A percentile compares a stretch with the other conserved stretches of the same genome.
Evolutionary conservation across 192 early-diverging fungal species (phyloP).

Genomic region (Coemansia sp.): DNA sequence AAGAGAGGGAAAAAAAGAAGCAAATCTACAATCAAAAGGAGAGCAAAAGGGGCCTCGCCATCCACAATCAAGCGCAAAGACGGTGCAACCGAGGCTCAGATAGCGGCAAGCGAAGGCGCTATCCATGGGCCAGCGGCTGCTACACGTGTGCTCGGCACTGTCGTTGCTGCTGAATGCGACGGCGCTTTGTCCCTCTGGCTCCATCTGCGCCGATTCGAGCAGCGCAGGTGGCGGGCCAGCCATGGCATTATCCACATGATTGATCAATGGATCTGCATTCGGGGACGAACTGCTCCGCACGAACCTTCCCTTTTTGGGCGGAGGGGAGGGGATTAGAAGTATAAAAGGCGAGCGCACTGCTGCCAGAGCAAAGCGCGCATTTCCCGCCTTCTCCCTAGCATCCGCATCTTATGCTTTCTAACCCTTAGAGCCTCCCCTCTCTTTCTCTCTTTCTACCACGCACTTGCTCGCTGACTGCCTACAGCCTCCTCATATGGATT

Average conservation of each 20-base stretch:
- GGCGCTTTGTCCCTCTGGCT: too few relatives aligned
- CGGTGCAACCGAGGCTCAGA: neutral
- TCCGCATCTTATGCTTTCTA: neutral
- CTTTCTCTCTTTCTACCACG: neutral
- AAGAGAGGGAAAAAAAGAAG: neutral
- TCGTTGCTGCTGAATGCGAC: too few relatives aligned
- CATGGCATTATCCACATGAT: neutral
- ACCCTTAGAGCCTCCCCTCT: too few relatives aligned
- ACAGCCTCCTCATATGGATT: conserved; percentile 23
- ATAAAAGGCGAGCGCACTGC: neutral
- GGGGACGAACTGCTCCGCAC: neutral
- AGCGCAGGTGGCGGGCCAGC: neutral
- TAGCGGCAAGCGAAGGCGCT: neutral
- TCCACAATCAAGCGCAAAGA: neutral
- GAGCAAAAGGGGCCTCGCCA: neutral
- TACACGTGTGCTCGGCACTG: neutral
- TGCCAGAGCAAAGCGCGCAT: neutral
- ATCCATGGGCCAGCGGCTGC: neutral
- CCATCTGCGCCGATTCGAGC: neutral
- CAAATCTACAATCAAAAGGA: neutral
- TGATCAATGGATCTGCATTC: neutral
- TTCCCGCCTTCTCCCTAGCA: neutral
- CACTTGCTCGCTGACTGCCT: neutral
- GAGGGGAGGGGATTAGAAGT: neutral
- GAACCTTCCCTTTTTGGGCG: neutral